phyloP scores from a whole-genome alignment of 345 rosid genomes.

The Hibiscus syriacus region DNA sequence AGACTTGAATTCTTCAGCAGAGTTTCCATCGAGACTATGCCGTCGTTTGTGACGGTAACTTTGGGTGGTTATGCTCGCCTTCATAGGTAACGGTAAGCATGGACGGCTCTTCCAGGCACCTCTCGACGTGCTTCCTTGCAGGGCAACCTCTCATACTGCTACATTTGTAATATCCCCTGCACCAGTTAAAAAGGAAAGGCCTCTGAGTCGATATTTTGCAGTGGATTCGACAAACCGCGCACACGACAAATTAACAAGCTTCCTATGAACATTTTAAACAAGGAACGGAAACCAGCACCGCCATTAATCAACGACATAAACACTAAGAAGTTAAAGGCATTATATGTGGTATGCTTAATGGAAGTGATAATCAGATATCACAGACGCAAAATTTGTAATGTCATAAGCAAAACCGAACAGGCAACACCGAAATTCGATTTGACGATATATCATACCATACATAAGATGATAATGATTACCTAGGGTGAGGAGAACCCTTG shows the following conservation, averaged over 20 bases:
- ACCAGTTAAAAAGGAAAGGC: background rate
- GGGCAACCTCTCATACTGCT: background rate
- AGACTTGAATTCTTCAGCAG: constrained; percentile 13
- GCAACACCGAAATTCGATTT: background rate
- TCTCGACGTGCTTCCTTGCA: background rate
- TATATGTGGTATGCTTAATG: background rate
- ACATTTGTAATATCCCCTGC: background rate
- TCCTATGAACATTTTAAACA: too few relatives aligned
- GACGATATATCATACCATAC: too few relatives aligned
- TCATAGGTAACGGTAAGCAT: constrained; percentile 40
- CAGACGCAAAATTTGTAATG: background rate
- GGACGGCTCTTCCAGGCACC: background rate
- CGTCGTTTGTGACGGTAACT: background rate
- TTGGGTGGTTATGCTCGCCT: constrained; percentile 15
- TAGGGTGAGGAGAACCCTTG: too few relatives aligned
- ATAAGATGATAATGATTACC: too few relatives aligned
- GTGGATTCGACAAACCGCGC: background rate
- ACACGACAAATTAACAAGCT: background rate
- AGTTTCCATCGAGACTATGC: background rate
- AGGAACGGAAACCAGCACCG: too few relatives aligned
- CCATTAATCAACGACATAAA: background rate
- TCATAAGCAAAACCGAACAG: background rate
- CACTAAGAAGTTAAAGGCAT: too few relatives aligned
- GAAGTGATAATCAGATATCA: background rate
- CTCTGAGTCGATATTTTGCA: background rate